Base-by-base conservation (phyloP, 2,329 filamentous ascomycete genomes). In the Colletotrichum caudatum region DNA sequence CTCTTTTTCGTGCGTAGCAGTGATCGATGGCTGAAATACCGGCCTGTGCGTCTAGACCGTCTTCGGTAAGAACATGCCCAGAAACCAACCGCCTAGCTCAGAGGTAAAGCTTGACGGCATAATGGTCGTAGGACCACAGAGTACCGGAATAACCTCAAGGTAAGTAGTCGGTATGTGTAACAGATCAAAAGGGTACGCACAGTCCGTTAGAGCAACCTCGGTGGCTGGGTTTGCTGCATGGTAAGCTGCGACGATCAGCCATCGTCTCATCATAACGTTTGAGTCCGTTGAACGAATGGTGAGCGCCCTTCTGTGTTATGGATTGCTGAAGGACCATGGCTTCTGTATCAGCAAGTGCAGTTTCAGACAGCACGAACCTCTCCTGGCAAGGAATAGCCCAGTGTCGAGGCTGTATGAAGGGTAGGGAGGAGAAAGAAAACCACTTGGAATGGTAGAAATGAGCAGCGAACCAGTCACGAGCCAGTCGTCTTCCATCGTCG, bases 21-120 rank as follows among this genome's bases (percentile, higher is more conserved):
- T 29, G 26, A 35, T 5, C 12, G 11, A 50, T 58, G 12, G 16
- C 2, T 2, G 54, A 29, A 33, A 35, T 33, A 48, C 6, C 14
- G 29, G 50, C 18, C 14, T 20, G 12, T 18, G n/a, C 14, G 2
- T 64, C 23, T 16, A 56, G n/a, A 74, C 77, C 35, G 79, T 84
- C 65, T 80, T 77, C 6, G 80, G 82, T 12, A 85, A 83, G 3
- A 81, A 82, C 64, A 84, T 83, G 0, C 76, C 83, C 74, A 77
- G 81, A 71, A 81, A 85, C 73, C 74, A 73, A 41, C 81, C 83
- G 1, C 79, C 81, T 1, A 83, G 80, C 65, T 76, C 79, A 39
- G 81, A 85, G 68, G 82, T 81, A 5, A 83, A 81, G 5, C 77
- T 86, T 12, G 78, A 82, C 41, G 83, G 84, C 68, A 56, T 75